Percentiles rank a stretch among this genome's conserved stretches.
These are phyloP conservation scores for Emergomyces pasteurianus DNA, from an alignment of 2,329 filamentous ascomycete genomes.

Conservation along the genomic window DNA sequence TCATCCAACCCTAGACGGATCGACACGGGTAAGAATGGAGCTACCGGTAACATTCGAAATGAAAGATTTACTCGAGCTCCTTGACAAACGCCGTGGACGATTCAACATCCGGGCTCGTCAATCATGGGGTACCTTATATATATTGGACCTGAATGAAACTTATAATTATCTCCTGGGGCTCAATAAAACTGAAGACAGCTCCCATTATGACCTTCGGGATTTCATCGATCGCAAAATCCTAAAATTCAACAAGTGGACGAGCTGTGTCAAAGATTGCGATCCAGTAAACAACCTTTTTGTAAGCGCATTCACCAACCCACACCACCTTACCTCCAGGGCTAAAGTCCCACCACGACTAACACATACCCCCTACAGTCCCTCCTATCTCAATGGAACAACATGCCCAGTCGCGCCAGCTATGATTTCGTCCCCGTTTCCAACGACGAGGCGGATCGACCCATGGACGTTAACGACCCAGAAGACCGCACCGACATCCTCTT, in stretches of 20 bases:
- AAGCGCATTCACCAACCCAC: constrained; percentile 12
- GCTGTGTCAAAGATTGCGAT: constrained; percentile 29
- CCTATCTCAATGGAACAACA: constrained; percentile 34
- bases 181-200: constrained; percentile 27
- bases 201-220: constrained; percentile 29
- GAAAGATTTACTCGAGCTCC: constrained; percentile 25
- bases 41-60: constrained; percentile 31
- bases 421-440: constrained; percentile 25
- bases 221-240: constrained; percentile 35
- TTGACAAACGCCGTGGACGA: constrained; percentile 27
- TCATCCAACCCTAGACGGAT: constrained; percentile 26
- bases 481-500: constrained; percentile 30
- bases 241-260: constrained; percentile 34
- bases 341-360: neutral
- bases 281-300: constrained; percentile 31
- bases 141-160: constrained; percentile 30
- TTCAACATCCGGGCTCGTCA: constrained; percentile 35
- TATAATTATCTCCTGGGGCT: constrained; percentile 29
- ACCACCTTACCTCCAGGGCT: neutral
- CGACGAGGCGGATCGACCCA: constrained; percentile 20
- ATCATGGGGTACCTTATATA: constrained; percentile 31
- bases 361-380: constrained; percentile 20
- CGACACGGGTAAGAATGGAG: constrained; percentile 26
- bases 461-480: constrained; percentile 28
- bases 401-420: constrained; percentile 36